Conservation (phyloP, 352 stramenopile species). For the Phytophthora pluvialis region DNA sequence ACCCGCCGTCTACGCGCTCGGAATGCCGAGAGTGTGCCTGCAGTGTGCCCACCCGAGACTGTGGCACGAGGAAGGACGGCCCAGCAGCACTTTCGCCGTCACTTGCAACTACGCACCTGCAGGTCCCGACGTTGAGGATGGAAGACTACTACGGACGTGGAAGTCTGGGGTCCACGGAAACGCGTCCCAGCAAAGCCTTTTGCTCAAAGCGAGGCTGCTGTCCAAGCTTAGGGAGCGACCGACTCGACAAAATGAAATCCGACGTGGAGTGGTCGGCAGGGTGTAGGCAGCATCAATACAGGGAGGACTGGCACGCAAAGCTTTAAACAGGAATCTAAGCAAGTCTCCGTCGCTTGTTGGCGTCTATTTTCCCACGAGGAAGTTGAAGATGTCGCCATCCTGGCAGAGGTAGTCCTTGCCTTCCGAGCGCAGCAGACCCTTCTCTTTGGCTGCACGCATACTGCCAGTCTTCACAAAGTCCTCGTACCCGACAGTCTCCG, state of each 20-base stretch:
- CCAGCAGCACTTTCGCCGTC: too few species aligned
- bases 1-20: conserved; percentile 24
- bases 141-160: conserved; percentile 53
- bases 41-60: conserved; percentile 48
- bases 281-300: not conserved
- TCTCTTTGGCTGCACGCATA: conserved; percentile 95
- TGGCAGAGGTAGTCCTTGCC: conserved; percentile 99
- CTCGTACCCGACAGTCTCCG: conserved; percentile 97
- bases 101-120: conserved; percentile 1
- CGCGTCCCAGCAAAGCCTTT: conserved; percentile 30
- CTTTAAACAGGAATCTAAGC: conserved; percentile 6
- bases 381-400: conserved; percentile 99
- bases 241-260: conserved; percentile 21
- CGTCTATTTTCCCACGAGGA: conserved; percentile 83
- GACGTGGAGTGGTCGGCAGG: conserved; percentile 6
- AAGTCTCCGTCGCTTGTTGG: not conserved
- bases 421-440: conserved; percentile 94
- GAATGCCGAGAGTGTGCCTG: conserved; percentile 28
- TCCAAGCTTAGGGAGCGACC: conserved; percentile 24
- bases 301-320: not conserved
- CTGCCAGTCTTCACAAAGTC: conserved; percentile 93
- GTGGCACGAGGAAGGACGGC: too few species aligned
- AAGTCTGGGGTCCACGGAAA: conserved; percentile 38
- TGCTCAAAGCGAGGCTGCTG: conserved; percentile 17
- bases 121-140: conserved; percentile 37